A percentile compares a stretch with the other conserved stretches of the same genome.
These are phyloP conservation scores for Retiboletus fuscus DNA, from an alignment of 1,284 basidiomycete species.

Conservation along the genomic window DNA sequence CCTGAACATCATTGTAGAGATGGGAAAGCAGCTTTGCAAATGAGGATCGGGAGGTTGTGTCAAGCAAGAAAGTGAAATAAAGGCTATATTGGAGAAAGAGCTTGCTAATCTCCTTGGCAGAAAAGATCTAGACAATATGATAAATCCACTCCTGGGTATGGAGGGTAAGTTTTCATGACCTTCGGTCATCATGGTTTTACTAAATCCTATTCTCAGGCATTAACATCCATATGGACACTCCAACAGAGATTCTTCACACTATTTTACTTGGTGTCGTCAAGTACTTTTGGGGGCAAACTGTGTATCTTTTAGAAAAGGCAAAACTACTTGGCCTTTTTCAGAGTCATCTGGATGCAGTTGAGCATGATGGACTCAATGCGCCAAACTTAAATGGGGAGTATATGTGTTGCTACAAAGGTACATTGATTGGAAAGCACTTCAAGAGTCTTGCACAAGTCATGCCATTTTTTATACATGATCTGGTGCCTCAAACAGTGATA, in stretches of 20 bases:
- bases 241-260: constrained; percentile 48
- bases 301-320: constrained; percentile 39
- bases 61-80: background rate
- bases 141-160: constrained; percentile 1
- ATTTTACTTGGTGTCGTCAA: constrained; percentile 49
- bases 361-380: constrained; percentile 3
- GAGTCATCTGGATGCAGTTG: constrained; percentile 10
- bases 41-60: background rate
- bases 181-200: background rate
- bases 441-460: constrained; percentile 46
- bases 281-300: constrained; percentile 49
- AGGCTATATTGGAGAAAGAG: background rate
- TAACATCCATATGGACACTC: constrained; percentile 41
- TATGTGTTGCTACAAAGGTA: constrained; percentile 27
- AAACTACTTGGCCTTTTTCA: constrained; percentile 36
- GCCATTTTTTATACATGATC: constrained; percentile 39
- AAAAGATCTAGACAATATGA: background rate
- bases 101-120: background rate
- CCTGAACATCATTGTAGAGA: background rate
- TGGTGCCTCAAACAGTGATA: constrained; percentile 35
- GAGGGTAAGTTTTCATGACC: background rate
- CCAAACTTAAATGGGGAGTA: constrained; percentile 13
- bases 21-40: constrained; percentile 15
- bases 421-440: constrained; percentile 51
- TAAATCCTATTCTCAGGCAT: background rate